Percentiles rank a stretch among this genome's conserved stretches.
Conservation (phyloP, 805 yeast genomes). For the Metschnikowia noctiluminum region DNA sequence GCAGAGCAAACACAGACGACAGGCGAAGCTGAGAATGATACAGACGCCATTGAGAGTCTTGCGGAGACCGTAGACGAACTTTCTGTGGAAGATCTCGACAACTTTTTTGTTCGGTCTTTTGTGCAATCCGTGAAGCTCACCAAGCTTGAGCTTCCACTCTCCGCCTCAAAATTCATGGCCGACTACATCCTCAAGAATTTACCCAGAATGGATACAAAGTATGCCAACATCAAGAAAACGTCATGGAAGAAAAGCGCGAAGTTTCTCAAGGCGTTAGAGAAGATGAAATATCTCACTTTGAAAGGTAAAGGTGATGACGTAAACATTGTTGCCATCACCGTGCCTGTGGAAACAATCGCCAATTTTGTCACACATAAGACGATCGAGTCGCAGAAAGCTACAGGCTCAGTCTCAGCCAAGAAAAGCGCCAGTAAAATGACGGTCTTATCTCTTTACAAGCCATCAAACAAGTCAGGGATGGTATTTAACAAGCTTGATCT, state of each 20-base stretch:
- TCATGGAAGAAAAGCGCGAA: constrained; percentile 89
- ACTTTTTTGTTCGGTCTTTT: constrained; percentile 67
- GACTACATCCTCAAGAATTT: constrained; percentile 64
- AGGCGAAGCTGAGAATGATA: neutral
- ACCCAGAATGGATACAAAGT: constrained; percentile 57
- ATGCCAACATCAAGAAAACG: constrained; percentile 68
- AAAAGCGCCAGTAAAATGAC: constrained; percentile 24
- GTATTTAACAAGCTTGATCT: constrained; percentile 44
- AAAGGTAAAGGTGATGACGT: constrained; percentile 88
- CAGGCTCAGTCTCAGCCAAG: constrained; percentile 22
- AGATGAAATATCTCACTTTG: constrained; percentile 58
- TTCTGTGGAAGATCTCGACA: constrained; percentile 66
- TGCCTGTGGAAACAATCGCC: constrained; percentile 37
- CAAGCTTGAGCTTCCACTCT: constrained; percentile 58
- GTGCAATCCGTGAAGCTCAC: constrained; percentile 63
- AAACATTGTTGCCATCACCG: constrained; percentile 34
- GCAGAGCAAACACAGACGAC: neutral
- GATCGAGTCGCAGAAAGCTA: constrained; percentile 21
- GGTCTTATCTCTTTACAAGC: constrained; percentile 50
- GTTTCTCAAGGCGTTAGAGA: constrained; percentile 83
- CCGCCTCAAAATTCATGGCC: constrained; percentile 73
- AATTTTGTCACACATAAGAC: constrained; percentile 63
- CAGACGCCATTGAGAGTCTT: constrained; percentile 10
- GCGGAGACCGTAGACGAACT: constrained; percentile 41
- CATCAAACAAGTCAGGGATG: constrained; percentile 46